phyloP scores from a whole-genome alignment of 2,329 filamentous ascomycete genomes.

The Hymenoscyphus albidus region DNA sequence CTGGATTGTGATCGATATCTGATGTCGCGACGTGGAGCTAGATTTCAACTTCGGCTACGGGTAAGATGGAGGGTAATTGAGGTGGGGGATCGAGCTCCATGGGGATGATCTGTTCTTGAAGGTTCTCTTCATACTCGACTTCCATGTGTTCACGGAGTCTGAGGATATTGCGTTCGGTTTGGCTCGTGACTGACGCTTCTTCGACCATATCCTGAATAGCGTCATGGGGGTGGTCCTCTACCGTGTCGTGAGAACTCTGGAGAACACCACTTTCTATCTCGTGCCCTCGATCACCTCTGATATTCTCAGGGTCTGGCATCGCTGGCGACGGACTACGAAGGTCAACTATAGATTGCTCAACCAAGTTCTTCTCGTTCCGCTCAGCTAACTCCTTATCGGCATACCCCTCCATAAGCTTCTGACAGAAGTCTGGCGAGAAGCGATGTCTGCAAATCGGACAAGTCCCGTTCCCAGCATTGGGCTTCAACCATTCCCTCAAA shows the following conservation, averaged over 20 bases:
- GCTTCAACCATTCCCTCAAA: conserved; percentile 20
- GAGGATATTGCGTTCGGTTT: background rate
- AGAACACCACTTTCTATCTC: background rate
- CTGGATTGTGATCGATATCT: background rate
- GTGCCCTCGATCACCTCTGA: background rate
- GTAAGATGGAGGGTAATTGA: background rate
- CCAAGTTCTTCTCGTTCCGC: background rate
- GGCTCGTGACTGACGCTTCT: background rate
- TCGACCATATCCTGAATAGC: background rate
- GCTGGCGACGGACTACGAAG: background rate
- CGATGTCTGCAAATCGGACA: conserved; percentile 23
- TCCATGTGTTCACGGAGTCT: background rate
- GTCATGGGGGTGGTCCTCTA: background rate
- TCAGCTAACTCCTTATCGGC: conserved; percentile 5
- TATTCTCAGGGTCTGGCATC: background rate
- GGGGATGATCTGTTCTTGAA: background rate
- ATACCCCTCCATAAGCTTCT: conserved; percentile 14
- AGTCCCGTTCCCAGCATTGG: background rate
- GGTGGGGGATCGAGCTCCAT: background rate
- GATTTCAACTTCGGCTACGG: background rate
- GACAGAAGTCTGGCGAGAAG: conserved; percentile 16
- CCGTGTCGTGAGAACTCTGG: background rate
- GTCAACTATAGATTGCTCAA: background rate
- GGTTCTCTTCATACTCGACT: background rate
- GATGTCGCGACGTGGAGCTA: background rate